phyloP scores from a whole-genome alignment of 805 yeast genomes.

The Metschnikowia proteae region DNA sequence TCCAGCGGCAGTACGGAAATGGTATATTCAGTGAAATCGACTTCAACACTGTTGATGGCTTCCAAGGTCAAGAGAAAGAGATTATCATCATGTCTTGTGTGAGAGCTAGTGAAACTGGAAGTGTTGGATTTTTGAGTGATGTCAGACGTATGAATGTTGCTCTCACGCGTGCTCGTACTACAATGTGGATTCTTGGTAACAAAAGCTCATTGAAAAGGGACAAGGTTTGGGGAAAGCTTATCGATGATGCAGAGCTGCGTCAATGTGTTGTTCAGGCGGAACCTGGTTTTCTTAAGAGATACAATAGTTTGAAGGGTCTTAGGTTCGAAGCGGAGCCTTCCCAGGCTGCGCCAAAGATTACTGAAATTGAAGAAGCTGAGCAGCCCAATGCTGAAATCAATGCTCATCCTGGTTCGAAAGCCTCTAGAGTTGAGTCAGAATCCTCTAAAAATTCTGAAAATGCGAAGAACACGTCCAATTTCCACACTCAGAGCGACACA shows the following conservation, averaged over 20 bases:
- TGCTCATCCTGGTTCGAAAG: neutral
- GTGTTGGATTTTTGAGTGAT: constrained; percentile 87
- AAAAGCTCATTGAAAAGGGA: constrained; percentile 60
- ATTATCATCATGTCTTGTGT: constrained; percentile 93
- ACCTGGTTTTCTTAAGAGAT: constrained; percentile 33
- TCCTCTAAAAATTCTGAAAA: too few species aligned
- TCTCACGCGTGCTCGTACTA: constrained; percentile 85
- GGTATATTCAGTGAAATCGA: constrained; percentile 64
- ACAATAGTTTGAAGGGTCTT: neutral
- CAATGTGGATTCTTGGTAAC: constrained; percentile 91
- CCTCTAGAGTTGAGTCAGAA: too few species aligned
- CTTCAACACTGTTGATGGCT: constrained; percentile 95
- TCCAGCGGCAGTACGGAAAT: constrained; percentile 58
- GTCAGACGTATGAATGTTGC: constrained; percentile 96
- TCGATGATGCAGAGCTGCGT: constrained; percentile 61
- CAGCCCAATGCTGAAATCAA: neutral
- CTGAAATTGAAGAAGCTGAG: neutral
- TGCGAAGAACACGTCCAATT: too few species aligned
- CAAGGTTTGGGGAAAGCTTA: constrained; percentile 67
- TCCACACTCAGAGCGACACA: neutral
- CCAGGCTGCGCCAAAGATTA: neutral
- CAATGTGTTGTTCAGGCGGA: constrained; percentile 28
- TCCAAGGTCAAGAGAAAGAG: constrained; percentile 97
- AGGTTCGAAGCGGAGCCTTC: neutral
- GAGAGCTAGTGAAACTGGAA: constrained; percentile 65